Evolutionary conservation across 1,284 basidiomycete species (phyloP), one percentile per base, ranked within the genome.

Genomic region (Moniliella sp.): DNA sequence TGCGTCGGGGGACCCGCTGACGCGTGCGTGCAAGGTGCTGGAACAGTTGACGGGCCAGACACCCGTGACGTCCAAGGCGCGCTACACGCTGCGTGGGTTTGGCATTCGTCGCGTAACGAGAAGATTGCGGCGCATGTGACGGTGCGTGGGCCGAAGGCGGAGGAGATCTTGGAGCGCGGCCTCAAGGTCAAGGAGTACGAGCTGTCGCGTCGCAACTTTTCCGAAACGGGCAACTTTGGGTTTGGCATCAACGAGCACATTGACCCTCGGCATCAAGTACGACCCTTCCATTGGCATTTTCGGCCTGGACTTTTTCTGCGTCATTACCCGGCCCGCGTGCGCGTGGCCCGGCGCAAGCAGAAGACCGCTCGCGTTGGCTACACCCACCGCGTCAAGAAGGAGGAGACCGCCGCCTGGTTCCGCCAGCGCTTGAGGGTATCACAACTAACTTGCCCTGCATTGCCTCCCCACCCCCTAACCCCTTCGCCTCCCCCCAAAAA

Each of bases 181-280:
- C 72, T 97, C 62, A 97, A 94, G 69, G 88, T 97, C 61, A 97
- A 97, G 75, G 88, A 97, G 69, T 97, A 97, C 73, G 88, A 97
- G 70, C 69, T 97, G 64, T 66, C 63, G 46, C 68, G 67, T 62
- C 55, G 74, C 65, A 94, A 94, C 76, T 94, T 94, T 70, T 88
- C 82, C 55, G 78, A 82, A 65, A 91, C 81, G 42, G 84, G 84
- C 45, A 91, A 93, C 77, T 94, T 94, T 64, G 84, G 84, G 52
- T 93, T 91, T 66, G 84, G 84, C 65, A 81, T 38, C 32, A 40
- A 31, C 8, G 16, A 58, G 46, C 88, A 97, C 70, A 97, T 97
- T 65, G 88, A 97, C 68, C 69, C 94, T n/a, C 45, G 88, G 88
- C 62, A 86, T 91, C 62, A 78, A 86, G 32, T 53, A 53, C 50